phyloP scores from a whole-genome alignment of 1,284 basidiomycete genomes.

The Abortiporus biennis region DNA sequence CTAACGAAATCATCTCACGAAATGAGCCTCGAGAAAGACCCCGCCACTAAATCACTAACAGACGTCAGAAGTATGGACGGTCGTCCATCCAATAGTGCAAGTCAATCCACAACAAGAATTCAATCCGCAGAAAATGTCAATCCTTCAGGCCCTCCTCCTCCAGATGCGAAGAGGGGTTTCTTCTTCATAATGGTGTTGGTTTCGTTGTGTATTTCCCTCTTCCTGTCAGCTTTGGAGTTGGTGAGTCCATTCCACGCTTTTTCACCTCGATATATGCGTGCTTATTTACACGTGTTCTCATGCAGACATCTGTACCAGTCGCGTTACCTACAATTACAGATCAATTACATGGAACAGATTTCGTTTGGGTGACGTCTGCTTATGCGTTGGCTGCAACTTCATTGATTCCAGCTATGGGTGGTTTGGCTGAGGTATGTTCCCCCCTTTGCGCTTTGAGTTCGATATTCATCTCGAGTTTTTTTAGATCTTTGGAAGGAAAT shows the following conservation, averaged over 20 bases:
- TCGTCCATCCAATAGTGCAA: too few relatives aligned
- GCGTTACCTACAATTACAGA: constrained; percentile 30
- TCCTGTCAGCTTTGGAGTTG: constrained; percentile 31
- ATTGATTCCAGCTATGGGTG: constrained; percentile 27
- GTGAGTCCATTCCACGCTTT: constrained; percentile 11
- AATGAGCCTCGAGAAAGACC: too few relatives aligned
- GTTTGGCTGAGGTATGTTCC: constrained; percentile 22
- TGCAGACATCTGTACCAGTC: constrained; percentile 24
- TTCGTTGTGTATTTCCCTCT: constrained; percentile 24
- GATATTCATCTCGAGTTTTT: too few relatives aligned
- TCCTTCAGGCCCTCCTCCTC: not conserved
- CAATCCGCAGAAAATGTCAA: too few relatives aligned
- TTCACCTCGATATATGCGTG: not conserved
- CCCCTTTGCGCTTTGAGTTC: not conserved
- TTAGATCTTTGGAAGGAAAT: constrained; percentile 33
- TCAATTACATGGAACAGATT: constrained; percentile 26
- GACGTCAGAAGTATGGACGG: too few relatives aligned
- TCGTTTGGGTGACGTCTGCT: constrained; percentile 31
- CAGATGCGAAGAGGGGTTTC: not conserved
- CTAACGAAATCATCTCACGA: too few relatives aligned
- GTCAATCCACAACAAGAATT: too few relatives aligned
- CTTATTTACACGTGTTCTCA: too few relatives aligned
- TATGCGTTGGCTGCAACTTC: constrained; percentile 32
- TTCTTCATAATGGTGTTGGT: constrained; percentile 31
- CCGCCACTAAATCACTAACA: too few relatives aligned